These are phyloP conservation scores for Hyaloscypha bicolor DNA, from an alignment of 495 filamentous ascomycete species.

Conservation along the genomic window DNA sequence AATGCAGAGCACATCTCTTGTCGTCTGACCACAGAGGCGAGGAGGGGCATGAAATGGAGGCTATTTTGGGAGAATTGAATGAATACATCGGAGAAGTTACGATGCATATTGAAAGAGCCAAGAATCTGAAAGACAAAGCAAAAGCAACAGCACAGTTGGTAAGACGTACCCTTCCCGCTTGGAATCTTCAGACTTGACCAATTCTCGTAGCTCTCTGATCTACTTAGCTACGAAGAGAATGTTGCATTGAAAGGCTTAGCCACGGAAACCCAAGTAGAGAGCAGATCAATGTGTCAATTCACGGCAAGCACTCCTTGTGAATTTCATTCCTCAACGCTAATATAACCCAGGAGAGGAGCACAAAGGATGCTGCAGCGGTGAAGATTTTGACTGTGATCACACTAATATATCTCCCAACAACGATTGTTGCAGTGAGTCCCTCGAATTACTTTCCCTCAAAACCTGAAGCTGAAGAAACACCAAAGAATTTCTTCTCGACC, in stretches of 20 bases:
- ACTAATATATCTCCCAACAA: constrained; percentile 25
- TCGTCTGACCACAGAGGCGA: background rate
- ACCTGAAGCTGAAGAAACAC: background rate
- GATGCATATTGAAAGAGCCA: constrained; percentile 15
- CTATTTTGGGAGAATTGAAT: constrained; percentile 18
- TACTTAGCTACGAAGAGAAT: constrained; percentile 27
- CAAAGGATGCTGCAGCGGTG: constrained; percentile 27
- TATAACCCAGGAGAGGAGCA: constrained; percentile 17
- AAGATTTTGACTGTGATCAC: constrained; percentile 31
- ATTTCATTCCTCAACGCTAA: background rate
- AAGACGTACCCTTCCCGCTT: background rate
- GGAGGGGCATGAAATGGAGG: background rate
- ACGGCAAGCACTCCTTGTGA: constrained; percentile 11
- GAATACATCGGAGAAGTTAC: constrained; percentile 16
- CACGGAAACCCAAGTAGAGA: constrained; percentile 18
- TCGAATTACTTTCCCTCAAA: background rate
- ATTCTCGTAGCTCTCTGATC: constrained; percentile 22
- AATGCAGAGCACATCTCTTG: background rate
- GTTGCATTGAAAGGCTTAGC: constrained; percentile 22
- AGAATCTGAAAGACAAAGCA: constrained; percentile 15
- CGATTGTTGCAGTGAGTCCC: constrained; percentile 25
- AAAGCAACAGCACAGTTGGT: constrained; percentile 25
- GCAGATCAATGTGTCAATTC: constrained; percentile 17
- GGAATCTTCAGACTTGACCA: background rate
- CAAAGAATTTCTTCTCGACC: constrained; percentile 27